phyloP scores from a whole-genome alignment of 192 early-diverging fungal species.

The Geosiphon pyriformis region DNA sequence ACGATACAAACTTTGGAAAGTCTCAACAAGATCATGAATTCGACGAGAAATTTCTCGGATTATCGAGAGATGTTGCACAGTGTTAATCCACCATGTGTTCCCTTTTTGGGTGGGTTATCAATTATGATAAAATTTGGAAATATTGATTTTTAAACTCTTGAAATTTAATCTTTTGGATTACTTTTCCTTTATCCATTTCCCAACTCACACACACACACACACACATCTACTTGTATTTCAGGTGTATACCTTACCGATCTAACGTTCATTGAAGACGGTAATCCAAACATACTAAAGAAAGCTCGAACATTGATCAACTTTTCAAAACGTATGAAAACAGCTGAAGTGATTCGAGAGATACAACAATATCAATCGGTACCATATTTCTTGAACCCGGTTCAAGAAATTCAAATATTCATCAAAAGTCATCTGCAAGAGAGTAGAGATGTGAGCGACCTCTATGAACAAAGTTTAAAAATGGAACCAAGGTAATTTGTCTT shows the following conservation, averaged over 20 bases:
- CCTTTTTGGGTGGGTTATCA: conserved; percentile 64
- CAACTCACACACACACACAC: too few species aligned
- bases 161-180: too few species aligned
- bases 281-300: conserved; percentile 65
- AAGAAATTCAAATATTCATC: conserved; percentile 83
- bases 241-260: conserved; percentile 88
- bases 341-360: conserved; percentile 86
- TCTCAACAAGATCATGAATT: conserved; percentile 73
- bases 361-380: conserved; percentile 88
- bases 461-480: conserved; percentile 68
- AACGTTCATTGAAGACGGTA: conserved; percentile 93
- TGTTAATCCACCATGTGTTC: conserved; percentile 77
- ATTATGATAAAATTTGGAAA: too few species aligned
- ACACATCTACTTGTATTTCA: too few species aligned
- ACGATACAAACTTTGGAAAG: conserved; percentile 52
- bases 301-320: conserved; percentile 82
- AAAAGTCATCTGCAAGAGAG: conserved; percentile 59
- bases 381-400: conserved; percentile 72
- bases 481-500: conserved; percentile 67
- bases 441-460: conserved; percentile 69
- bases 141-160: too few species aligned
- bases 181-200: too few species aligned
- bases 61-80: conserved; percentile 83
- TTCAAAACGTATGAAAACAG: conserved; percentile 82
- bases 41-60: conserved; percentile 74